Base-by-base conservation (phyloP, 371 early-diverging fungal species). In the Mortierella sp. region DNA sequence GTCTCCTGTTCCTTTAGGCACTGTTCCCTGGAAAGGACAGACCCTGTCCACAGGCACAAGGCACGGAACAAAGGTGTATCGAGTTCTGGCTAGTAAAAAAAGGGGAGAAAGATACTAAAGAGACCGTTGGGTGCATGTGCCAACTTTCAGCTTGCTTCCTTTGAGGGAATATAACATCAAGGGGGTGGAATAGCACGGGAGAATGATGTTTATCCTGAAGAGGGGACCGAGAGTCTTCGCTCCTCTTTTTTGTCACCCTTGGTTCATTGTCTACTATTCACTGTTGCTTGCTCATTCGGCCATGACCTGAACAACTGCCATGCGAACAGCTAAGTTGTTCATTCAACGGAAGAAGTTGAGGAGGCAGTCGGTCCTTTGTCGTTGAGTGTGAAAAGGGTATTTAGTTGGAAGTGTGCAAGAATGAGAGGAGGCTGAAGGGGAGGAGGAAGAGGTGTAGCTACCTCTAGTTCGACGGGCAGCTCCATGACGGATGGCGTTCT, bases 401-500 rank as follows among this genome's bases (percentile, higher is more conserved):
- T 11, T 51, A 5, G 16, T 8, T 14, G 32, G 12, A 29, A 5
- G 60, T 55, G 55, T n/a, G n/a, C 7, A 24, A 29, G 60, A 27
- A 10, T 21, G 4, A 56, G 27, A 21, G 24, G 35, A 32, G 3
- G 24, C n/a, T 43, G 74, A 41, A 12, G 11, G 49, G 51, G 32
- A 1, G 32, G 18, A 10, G 3, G 21, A 44, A 4, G 18, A 12
- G 29, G 14, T 27, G 60, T 10, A 10, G 29, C 43, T 77, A 77
- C 77, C 77, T 77, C 77, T 54, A 77, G 58, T 35, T 77, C 77
- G 18, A 77, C 77, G 24, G 77, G 77, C 16, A 77, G 77, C 14
- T 77, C 77, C 77, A 77, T 77, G 54, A 77, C 35, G 18, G 48
- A 38, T 21, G 77, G 77, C n/a, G 77, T 44, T 27, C 55, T 56